These are phyloP conservation scores for Calonectria naviculata DNA, from an alignment of 2,329 filamentous ascomycete genomes.

Conservation along the genomic window DNA sequence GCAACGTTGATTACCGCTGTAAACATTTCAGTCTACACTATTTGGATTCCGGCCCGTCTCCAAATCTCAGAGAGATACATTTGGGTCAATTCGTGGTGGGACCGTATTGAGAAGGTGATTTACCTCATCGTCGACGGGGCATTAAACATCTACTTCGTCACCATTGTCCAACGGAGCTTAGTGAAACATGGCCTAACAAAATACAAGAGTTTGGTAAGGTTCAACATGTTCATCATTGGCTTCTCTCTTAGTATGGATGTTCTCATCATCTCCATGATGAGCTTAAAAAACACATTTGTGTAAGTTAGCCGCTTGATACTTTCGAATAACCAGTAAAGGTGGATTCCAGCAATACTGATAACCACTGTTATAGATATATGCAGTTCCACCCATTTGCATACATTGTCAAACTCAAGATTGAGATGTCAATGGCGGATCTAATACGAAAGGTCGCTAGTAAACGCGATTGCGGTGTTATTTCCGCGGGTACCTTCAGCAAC, in stretches of 20 bases:
- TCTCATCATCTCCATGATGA: conserved; percentile 43
- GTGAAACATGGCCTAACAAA: conserved; percentile 36
- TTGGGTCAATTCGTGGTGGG: conserved; percentile 41
- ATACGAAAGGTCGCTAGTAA: conserved; percentile 53
- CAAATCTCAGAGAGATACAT: conserved; percentile 37
- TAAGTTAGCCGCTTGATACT: too few species aligned
- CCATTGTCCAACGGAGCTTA: conserved; percentile 35
- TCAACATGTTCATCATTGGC: conserved; percentile 43
- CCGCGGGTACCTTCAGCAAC: background rate
- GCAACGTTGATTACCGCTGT: conserved; percentile 37
- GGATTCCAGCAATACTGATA: too few species aligned
- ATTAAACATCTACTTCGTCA: conserved; percentile 40
- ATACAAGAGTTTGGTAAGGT: conserved; percentile 37
- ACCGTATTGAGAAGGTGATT: conserved; percentile 42
- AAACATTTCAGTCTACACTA: conserved; percentile 40
- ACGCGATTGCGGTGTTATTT: background rate
- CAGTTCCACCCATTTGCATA: conserved; percentile 65
- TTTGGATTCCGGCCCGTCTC: conserved; percentile 39
- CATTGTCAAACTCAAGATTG: conserved; percentile 64
- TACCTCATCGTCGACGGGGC: conserved; percentile 39
- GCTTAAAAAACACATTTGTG: conserved; percentile 42
- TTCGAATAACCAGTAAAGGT: too few species aligned
- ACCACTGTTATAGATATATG: conserved; percentile 51
- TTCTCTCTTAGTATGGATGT: conserved; percentile 42
- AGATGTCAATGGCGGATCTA: conserved; percentile 64